Percentiles rank a stretch among this genome's conserved stretches.
phyloP scores from a whole-genome alignment of 2,329 filamentous ascomycete species.

The Monilinia vaccinii-corymbosi region DNA sequence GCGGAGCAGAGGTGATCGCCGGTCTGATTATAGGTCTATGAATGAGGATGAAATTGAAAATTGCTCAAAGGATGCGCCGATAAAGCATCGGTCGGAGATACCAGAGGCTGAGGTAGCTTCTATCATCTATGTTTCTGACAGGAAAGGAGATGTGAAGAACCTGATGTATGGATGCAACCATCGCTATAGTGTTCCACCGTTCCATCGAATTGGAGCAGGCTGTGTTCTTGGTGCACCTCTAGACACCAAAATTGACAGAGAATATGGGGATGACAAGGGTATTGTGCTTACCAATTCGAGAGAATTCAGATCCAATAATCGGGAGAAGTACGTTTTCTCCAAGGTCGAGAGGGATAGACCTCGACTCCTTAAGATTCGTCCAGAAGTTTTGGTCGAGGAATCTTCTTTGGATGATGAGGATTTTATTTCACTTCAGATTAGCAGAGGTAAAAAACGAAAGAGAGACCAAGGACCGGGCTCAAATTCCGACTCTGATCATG shows the following conservation, averaged over 20 bases:
- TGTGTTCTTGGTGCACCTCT: conserved; percentile 57
- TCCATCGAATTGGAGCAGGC: conserved; percentile 60
- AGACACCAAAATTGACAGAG: conserved; percentile 57
- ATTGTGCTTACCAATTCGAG: conserved; percentile 37
- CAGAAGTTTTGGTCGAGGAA: conserved; percentile 24
- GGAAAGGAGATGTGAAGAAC: conserved; percentile 68
- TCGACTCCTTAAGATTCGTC: conserved; percentile 35
- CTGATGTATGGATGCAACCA: conserved; percentile 66
- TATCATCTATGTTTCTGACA: conserved; percentile 54
- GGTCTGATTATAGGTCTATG: neutral
- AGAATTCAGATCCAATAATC: conserved; percentile 27
- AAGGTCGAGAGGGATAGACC: conserved; percentile 33
- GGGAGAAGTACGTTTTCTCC: conserved; percentile 39
- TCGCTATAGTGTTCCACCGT: conserved; percentile 60
- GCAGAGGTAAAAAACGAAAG: conserved; percentile 28
- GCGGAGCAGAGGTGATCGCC: conserved; percentile 7
- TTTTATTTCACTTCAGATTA: conserved; percentile 39
- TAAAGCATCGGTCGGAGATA: conserved; percentile 6
- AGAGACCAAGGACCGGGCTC: conserved; percentile 23
- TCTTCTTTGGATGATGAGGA: conserved; percentile 29
- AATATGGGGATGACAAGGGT: conserved; percentile 40
- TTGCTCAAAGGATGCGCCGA: neutral
- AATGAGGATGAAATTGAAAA: neutral
- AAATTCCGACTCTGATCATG: conserved; percentile 37
- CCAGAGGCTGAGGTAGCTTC: conserved; percentile 3